Evolutionary conservation across 371 early-diverging fungal species (phyloP).

Genomic region (Mucor racemosus): DNA sequence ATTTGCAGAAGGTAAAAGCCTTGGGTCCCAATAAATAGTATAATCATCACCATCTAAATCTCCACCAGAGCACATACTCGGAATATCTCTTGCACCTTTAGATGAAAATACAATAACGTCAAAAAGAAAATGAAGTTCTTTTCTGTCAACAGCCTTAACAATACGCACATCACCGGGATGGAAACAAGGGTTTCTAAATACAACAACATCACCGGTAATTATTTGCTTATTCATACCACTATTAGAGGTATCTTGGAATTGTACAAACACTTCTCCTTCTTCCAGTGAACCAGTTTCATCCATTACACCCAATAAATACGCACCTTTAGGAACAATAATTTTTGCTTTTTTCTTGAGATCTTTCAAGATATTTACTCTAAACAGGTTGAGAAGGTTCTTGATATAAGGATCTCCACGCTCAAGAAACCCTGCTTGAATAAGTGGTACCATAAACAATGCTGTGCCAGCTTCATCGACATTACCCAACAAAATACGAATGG

Average conservation of each 20-base stretch:
- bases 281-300: slow-evolving; percentile 75
- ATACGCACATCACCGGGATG: slow-evolving; percentile 87
- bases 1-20: slow-evolving; percentile 57
- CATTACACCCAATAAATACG: slow-evolving; percentile 75
- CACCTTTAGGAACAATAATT: slow-evolving; percentile 71
- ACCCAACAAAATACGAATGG: slow-evolving; percentile 50
- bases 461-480: slow-evolving; percentile 66
- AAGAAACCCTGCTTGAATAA: slow-evolving; percentile 67
- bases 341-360: slow-evolving; percentile 73
- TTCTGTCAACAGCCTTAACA: slow-evolving; percentile 68
- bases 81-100: slow-evolving; percentile 74
- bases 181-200: slow-evolving; percentile 77
- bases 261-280: slow-evolving; percentile 75
- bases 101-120: slow-evolving; percentile 83
- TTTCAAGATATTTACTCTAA: slow-evolving; percentile 58
- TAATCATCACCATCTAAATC: slow-evolving; percentile 90
- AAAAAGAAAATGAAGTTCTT: slow-evolving; percentile 58
- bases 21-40: slow-evolving; percentile 72
- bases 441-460: slow-evolving; percentile 48
- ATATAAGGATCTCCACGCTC: slow-evolving; percentile 60
- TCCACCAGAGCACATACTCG: slow-evolving; percentile 82
- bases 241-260: slow-evolving; percentile 40
- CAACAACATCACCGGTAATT: slow-evolving; percentile 54
- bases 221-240: slow-evolving; percentile 24
- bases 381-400: slow-evolving; percentile 59